A percentile compares a stretch with the other conserved stretches of the same genome.
phyloP scores from a whole-genome alignment of 257 asterid genomes.

The Solanum chilense region DNA sequence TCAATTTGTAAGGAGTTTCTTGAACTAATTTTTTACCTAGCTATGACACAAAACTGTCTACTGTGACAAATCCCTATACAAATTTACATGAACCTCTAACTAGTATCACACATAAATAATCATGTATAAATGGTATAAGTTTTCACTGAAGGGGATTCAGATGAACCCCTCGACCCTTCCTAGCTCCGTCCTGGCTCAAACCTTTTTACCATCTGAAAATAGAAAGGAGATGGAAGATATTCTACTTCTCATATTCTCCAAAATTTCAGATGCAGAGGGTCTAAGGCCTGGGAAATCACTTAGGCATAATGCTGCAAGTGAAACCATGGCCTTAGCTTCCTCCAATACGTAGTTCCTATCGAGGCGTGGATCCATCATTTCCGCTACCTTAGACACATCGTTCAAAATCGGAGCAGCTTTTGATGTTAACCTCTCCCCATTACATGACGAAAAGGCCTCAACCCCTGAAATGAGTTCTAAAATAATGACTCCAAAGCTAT shows the following conservation, averaged over 20 bases:
- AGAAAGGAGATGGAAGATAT: slow-evolving; percentile 8
- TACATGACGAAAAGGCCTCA: slow-evolving; percentile 30
- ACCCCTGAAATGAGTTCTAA: slow-evolving; percentile 61
- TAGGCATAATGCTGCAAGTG: slow-evolving; percentile 36
- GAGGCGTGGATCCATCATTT: slow-evolving; percentile 47
- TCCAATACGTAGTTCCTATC: slow-evolving; percentile 19
- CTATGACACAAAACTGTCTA: not conserved
- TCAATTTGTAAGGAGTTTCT: not conserved
- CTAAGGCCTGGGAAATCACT: slow-evolving; percentile 32
- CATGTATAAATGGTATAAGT: too few species aligned
- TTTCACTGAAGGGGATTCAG: not conserved
- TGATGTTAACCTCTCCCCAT: slow-evolving; percentile 33
- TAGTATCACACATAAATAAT: not conserved
- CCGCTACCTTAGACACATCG: slow-evolving; percentile 26
- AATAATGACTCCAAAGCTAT: slow-evolving; percentile 50
- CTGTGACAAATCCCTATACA: not conserved
- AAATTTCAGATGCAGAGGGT: slow-evolving; percentile 45
- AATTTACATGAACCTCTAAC: not conserved
- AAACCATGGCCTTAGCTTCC: slow-evolving; percentile 43
- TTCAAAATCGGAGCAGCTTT: slow-evolving; percentile 28
- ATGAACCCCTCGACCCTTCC: not conserved
- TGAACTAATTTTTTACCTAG: not conserved
- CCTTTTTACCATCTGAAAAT: not conserved
- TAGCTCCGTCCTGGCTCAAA: not conserved
- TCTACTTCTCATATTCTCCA: slow-evolving; percentile 15